Percentiles rank a stretch among this genome's conserved stretches.
Evolutionary conservation across 305 asterid genomes (phyloP).

Genomic region (Fraxinus nigra): DNA sequence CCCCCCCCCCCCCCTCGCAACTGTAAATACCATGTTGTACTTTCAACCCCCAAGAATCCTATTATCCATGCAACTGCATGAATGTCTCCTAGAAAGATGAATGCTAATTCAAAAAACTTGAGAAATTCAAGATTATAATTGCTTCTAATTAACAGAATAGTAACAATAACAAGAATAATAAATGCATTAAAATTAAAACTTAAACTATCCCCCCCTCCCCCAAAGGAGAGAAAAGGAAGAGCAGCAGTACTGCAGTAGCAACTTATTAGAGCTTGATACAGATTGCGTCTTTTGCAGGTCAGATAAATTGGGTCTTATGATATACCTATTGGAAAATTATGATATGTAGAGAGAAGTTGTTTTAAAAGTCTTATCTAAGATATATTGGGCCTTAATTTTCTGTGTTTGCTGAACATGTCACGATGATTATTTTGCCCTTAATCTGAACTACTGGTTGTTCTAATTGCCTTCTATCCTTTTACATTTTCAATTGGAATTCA

Average conservation of each 20-base stretch:
- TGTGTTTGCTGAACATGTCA: not conserved
- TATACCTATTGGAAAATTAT: not conserved
- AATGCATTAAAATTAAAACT: not conserved
- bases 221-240: not conserved
- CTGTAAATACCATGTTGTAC: not conserved
- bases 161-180: not conserved
- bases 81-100: not conserved
- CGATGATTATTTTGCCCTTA: not conserved
- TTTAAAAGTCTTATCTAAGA: not conserved
- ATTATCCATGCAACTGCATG: not conserved
- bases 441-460: conserved; percentile 4
- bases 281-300: not conserved
- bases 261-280: not conserved
- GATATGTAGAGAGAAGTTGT: not conserved
- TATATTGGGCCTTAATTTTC: not conserved
- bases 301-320: not conserved
- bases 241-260: not conserved
- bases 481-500: conserved; percentile 2
- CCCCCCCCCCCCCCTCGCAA: not conserved
- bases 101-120: not conserved
- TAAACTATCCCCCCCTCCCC: not conserved
- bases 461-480: not conserved
- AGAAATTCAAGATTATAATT: not conserved
- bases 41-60: not conserved
- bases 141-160: not conserved